Evolutionary conservation across 176 grass and related monocot species (phyloP), one percentile per base, ranked within the genome.

Genomic region (Dendrocalamus sinicus): DNA sequence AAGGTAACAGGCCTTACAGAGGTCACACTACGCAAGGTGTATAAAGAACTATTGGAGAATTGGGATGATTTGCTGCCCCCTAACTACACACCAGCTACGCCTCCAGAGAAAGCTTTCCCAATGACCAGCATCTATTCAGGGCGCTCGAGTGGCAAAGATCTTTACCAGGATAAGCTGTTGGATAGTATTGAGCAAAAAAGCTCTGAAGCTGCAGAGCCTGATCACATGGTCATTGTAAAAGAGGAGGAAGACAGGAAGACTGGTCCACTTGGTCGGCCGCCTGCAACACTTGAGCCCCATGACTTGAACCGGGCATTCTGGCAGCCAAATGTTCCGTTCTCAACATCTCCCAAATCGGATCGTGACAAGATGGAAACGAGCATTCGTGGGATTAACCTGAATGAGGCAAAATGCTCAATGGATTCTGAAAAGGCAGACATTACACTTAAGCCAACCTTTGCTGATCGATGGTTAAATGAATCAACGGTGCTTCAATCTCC

Each of bases 21-120:
- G 86, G 96, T 99, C 23, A 99, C 96, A 35, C 86, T 99, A 44
- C 93, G 96, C 35, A 99, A 99, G 88, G 96, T 99, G n/a, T 99
- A 99, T 75, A 99, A 99, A 86, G 96, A 99, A 66, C 68, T 99
- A 32, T 73, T 99, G 86, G 96, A 99, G 84, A 99, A 99, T 62
- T 99, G 93, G 96, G 93, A 92, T 11, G 93, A 99, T 89, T 66
- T 99, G 82, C 88, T 94, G 6, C 96, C 96, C 2, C 90, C 86
- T 63, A 92, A 94, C 81, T 99, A 99, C 51, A 99, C 92, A 53
- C 96, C 96, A 13, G 96, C 96, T 35, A 92, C 89, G 6, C 96
- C 93, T 23, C 96, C 90, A 20, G 93, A 99, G 83, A 95, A 91
- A 91, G 96, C 96, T 66, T 95, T 98, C 53, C 96, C 96, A 1